Base-by-base conservation (phyloP, 1,284 basidiomycete species). In the Neolentinus lepideus region DNA sequence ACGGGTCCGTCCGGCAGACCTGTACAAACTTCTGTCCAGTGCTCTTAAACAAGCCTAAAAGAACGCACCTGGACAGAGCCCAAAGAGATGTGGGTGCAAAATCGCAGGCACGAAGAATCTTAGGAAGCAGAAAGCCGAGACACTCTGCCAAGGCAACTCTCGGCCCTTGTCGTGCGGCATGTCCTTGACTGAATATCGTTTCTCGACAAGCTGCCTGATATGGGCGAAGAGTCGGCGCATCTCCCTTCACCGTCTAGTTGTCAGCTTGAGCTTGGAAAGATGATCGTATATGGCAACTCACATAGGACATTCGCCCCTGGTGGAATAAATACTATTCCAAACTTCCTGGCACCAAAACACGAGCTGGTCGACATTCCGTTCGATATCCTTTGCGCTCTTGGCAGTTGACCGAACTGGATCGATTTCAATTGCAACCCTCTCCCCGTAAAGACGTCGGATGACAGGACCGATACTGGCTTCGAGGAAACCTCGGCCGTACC, bases 41-140 rank as follows among this genome's bases (percentile, higher is more conserved):
- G 25, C 65, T 55, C 58, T 52, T 38, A 51, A 33, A 16, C 31
- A 25, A 24, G 47, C 52, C 16, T 21, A 2, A 47, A 43, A 47
- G 36, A 47, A 65, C 72, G 29, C 67, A 88, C 88, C 89, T 67
- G 84, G 79, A 60, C 78, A 83, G 35, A 91, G 71, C 14, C 87
- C 85, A 63, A 88, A 90, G 6, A 89, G 67, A 69, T 92, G 88
- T 4, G 89, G 89, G 66, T 88, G 78, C 21, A 92, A 74, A 55
- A 92, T 86, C 24, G 85, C 87, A 45, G 89, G 90, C 19, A 90
- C 85, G 62, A 94, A 85, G 68, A 94, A 91, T 48, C 90, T 81
- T 35, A 93, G 75, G 67, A 93, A 93, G 64, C 87, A 83, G 67
- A 93, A 93, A 0, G 90, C 90, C 43, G 88, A 90, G 46, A 93